Conservation (phyloP, 129 eudicot species). For the Logfia minima region DNA sequence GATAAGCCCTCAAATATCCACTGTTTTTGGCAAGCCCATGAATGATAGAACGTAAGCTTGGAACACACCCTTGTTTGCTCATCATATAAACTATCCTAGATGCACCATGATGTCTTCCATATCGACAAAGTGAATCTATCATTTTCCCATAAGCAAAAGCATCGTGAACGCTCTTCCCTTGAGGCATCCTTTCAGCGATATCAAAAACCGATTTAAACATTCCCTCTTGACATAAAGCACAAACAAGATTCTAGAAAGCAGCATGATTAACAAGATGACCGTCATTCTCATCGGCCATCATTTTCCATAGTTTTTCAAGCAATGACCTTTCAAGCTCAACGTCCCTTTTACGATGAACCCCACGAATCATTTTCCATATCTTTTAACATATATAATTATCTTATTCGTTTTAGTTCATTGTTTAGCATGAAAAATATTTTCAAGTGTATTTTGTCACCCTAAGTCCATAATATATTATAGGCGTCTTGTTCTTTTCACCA, state of each 20-base stretch:
- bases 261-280: conserved; percentile 51
- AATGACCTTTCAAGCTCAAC: conserved; percentile 36
- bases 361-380: too few relatives aligned
- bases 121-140: conserved; percentile 76
- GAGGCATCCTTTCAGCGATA: conserved; percentile 69
- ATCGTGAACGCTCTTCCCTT: conserved; percentile 50
- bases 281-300: conserved; percentile 45
- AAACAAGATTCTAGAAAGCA: conserved; percentile 68
- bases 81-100: conserved; percentile 81
- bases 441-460: too few relatives aligned
- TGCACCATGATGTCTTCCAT: conserved; percentile 75
- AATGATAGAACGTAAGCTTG: conserved; percentile 60
- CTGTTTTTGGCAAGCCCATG: conserved; percentile 71
- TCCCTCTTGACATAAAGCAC: conserved; percentile 64
- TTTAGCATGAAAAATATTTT: too few relatives aligned
- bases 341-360: conserved; percentile 44
- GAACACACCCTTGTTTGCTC: conserved; percentile 59
- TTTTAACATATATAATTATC: too few relatives aligned
- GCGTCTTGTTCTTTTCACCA: too few relatives aligned
- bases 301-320: conserved; percentile 57
- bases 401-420: too few relatives aligned
- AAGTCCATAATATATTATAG: too few relatives aligned
- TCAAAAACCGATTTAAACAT: conserved; percentile 53
- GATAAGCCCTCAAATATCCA: conserved; percentile 81
- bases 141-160: conserved; percentile 75